phyloP scores from a whole-genome alignment of 2,329 filamentous ascomycete species.

The Fusarium newnesense region DNA sequence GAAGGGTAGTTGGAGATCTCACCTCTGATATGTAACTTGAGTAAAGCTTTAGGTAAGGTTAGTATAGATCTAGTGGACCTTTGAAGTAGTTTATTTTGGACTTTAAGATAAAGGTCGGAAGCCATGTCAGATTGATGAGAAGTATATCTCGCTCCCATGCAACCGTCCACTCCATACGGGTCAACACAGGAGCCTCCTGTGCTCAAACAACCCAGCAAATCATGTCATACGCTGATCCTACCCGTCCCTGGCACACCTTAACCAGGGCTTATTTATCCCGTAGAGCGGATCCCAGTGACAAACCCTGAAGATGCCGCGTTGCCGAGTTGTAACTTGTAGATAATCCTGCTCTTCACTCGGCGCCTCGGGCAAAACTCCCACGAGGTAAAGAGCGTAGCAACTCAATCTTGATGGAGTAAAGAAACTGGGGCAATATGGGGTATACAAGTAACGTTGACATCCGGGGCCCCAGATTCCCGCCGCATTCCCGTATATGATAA shows the following conservation, averaged over 20 bases:
- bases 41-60: not conserved
- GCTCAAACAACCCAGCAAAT: not conserved
- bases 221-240: slow-evolving; percentile 10
- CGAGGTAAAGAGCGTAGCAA: not conserved
- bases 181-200: not conserved
- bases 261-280: not conserved
- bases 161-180: not conserved
- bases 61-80: rapidly evolving
- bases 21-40: rapidly evolving
- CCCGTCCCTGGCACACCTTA: not conserved
- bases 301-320: slow-evolving; percentile 20
- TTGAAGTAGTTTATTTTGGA: not conserved
- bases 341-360: slow-evolving; percentile 7
- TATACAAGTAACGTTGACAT: slow-evolving; percentile 10
- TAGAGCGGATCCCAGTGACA: slow-evolving; percentile 10
- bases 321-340: slow-evolving; percentile 20
- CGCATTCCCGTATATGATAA: not conserved
- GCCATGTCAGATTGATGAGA: not conserved
- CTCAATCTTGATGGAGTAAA: not conserved
- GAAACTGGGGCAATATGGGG: slow-evolving; percentile 1
- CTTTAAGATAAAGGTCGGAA: not conserved
- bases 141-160: not conserved
- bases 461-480: slow-evolving; percentile 7
- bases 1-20: rapidly evolving
- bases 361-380: slow-evolving; percentile 19